Conservation (phyloP, 2,329 filamentous ascomycete species). For the Hypoxylon sp. region DNA sequence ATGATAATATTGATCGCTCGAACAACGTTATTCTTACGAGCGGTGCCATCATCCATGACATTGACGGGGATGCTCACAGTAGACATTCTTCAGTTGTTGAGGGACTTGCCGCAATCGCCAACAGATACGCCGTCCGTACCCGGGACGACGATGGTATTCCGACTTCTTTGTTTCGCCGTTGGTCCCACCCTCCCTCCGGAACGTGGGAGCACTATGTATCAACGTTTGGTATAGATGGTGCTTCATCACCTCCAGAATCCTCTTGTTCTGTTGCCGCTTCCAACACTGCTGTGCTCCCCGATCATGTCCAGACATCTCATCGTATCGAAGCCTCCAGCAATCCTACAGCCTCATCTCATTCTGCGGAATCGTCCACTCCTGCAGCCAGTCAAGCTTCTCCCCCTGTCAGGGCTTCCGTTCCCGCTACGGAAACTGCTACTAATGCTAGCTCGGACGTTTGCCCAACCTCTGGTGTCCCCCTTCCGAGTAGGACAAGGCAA, state of each 20-base stretch:
- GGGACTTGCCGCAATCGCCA: not conserved
- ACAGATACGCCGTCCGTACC: not conserved
- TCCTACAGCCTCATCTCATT: not conserved
- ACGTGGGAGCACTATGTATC: not conserved
- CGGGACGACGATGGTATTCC: not conserved
- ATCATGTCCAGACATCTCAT: not conserved
- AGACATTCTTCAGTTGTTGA: not conserved
- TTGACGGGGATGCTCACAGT: not conserved
- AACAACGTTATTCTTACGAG: not conserved
- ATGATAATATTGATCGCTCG: not conserved
- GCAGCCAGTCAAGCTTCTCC: not conserved
- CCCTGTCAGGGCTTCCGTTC: not conserved
- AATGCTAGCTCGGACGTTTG: not conserved
- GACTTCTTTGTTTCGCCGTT: not conserved
- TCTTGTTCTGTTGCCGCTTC: not conserved
- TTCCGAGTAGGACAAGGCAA: not conserved
- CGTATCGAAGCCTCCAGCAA: not conserved
- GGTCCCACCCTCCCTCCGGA: not conserved
- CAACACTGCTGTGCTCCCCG: not conserved
- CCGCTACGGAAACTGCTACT: not conserved
- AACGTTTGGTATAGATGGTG: not conserved
- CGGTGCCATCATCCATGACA: not conserved
- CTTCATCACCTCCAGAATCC: not conserved
- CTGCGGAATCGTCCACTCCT: not conserved
- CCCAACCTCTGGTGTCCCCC: too few relatives aligned